Conservation (phyloP, 768 basidiomycete genomes). For the Tulasnella sp. region DNA sequence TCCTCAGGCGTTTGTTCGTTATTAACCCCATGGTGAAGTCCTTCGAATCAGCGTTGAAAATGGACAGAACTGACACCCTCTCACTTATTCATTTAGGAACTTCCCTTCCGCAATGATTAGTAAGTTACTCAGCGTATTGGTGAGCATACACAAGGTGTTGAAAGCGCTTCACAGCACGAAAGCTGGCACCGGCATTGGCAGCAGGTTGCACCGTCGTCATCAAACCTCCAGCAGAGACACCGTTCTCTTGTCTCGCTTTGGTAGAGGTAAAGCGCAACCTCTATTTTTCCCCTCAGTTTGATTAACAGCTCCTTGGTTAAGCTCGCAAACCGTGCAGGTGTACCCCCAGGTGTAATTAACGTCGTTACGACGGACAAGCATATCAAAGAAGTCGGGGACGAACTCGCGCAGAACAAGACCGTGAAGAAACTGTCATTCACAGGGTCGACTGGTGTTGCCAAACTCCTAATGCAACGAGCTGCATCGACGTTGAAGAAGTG, state of each 20-base stretch:
- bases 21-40: constrained; percentile 11
- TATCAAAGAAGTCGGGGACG: constrained; percentile 77
- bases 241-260: constrained; percentile 83
- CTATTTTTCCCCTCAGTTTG: neutral
- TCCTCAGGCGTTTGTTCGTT: constrained; percentile 8
- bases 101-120: constrained; percentile 82
- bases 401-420: constrained; percentile 79
- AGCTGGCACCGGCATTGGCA: constrained; percentile 78
- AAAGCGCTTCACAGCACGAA: constrained; percentile 41
- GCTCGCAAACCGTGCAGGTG: constrained; percentile 79
- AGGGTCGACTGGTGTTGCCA: constrained; percentile 74
- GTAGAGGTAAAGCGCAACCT: constrained; percentile 49
- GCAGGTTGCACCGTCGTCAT: constrained; percentile 95
- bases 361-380: constrained; percentile 82
- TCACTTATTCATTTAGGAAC: constrained; percentile 62
- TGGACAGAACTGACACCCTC: constrained; percentile 37
- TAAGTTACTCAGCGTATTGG: constrained; percentile 13
- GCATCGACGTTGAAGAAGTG: constrained; percentile 76
- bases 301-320: constrained; percentile 23
- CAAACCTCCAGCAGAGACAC: constrained; percentile 92
- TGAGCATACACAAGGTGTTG: constrained; percentile 24
- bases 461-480: constrained; percentile 58
- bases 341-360: constrained; percentile 93
- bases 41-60: neutral
- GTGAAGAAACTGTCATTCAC: constrained; percentile 91